Conservation (phyloP, 2,329 filamentous ascomycete genomes). For the Myriangium duriaei region DNA sequence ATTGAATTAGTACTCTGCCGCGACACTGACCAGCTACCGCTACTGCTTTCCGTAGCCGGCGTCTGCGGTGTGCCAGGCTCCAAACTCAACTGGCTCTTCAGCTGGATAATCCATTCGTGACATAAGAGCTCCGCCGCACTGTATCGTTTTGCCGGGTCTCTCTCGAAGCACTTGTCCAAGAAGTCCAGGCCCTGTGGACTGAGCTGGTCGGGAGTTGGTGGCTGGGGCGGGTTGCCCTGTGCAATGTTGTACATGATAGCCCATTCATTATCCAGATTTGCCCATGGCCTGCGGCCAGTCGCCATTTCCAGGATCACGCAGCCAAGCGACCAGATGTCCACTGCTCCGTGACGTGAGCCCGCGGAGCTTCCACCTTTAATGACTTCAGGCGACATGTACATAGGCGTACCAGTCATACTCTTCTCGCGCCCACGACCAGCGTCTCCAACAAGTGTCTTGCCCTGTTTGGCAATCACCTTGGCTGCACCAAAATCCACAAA, state of each 20-base stretch:
- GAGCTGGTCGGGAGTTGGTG: conserved; percentile 72
- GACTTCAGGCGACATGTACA: conserved; percentile 99
- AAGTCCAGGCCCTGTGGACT: conserved; percentile 80
- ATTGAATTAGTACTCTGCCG: conserved; percentile 4
- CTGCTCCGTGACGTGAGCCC: conserved; percentile 63
- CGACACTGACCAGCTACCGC: conserved; percentile 7
- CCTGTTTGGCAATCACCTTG: conserved; percentile 90
- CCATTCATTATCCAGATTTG: conserved; percentile 95
- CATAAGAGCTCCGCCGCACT: conserved; percentile 81
- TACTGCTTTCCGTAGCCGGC: conserved; percentile 19
- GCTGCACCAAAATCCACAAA: conserved; percentile 98
- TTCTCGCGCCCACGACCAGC: conserved; percentile 45
- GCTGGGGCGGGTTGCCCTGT: conserved; percentile 80
- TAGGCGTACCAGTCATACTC: conserved; percentile 93
- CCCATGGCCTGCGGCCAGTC: conserved; percentile 87
- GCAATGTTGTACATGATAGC: conserved; percentile 99
- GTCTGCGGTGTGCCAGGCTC: conserved; percentile 35
- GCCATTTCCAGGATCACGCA: conserved; percentile 98
- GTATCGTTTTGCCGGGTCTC: conserved; percentile 66
- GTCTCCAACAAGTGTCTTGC: conserved; percentile 63
- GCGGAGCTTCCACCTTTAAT: conserved; percentile 80
- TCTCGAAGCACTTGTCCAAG: conserved; percentile 70
- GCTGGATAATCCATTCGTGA: conserved; percentile 68
- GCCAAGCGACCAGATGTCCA: conserved; percentile 92
- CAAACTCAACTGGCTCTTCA: conserved; percentile 33